Percentiles rank a stretch among this genome's conserved stretches.
phyloP scores from a whole-genome alignment of 2,329 filamentous ascomycete species.

The Pyrenochaeta sp. region DNA sequence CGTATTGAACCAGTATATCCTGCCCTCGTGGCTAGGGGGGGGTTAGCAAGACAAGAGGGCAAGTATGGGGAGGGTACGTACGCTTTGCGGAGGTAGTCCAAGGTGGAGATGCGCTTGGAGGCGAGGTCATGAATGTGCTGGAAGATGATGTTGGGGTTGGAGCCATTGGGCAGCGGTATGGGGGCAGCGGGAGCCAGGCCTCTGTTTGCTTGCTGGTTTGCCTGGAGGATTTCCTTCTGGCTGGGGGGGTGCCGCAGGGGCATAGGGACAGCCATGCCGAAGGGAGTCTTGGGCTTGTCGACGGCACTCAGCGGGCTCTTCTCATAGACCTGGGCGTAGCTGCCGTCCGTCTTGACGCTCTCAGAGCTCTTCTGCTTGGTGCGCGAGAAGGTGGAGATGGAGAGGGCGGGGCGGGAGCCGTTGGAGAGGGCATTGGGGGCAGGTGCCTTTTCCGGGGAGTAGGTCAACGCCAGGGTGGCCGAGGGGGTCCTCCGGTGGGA shows the following conservation, averaged over 20 bases:
- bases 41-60: slow-evolving; percentile 12
- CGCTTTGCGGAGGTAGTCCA: slow-evolving; percentile 93
- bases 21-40: slow-evolving; percentile 81
- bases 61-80: slow-evolving; percentile 54
- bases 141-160: slow-evolving; percentile 64
- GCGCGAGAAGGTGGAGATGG: slow-evolving; percentile 47
- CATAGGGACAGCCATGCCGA: slow-evolving; percentile 37
- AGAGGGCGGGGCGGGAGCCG: slow-evolving; percentile 45
- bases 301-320: slow-evolving; percentile 42
- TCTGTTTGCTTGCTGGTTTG: slow-evolving; percentile 27
- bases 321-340: slow-evolving; percentile 26
- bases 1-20: slow-evolving; percentile 98
- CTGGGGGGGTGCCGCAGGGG: slow-evolving; percentile 34
- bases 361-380: slow-evolving; percentile 47
- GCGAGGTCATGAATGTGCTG: slow-evolving; percentile 82
- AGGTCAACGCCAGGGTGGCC: slow-evolving; percentile 43
- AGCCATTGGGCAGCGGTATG: slow-evolving; percentile 43
- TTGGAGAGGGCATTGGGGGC: slow-evolving; percentile 22
- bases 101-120: slow-evolving; percentile 89
- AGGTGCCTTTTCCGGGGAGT: slow-evolving; percentile 45
- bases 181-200: slow-evolving; percentile 37
- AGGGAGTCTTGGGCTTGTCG: slow-evolving; percentile 45
- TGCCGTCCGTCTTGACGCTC: slow-evolving; percentile 33
- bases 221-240: slow-evolving; percentile 37
- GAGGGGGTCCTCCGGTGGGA: slow-evolving; percentile 45